Conservation (phyloP, 805 yeast species). For the Candida loeiensis region DNA sequence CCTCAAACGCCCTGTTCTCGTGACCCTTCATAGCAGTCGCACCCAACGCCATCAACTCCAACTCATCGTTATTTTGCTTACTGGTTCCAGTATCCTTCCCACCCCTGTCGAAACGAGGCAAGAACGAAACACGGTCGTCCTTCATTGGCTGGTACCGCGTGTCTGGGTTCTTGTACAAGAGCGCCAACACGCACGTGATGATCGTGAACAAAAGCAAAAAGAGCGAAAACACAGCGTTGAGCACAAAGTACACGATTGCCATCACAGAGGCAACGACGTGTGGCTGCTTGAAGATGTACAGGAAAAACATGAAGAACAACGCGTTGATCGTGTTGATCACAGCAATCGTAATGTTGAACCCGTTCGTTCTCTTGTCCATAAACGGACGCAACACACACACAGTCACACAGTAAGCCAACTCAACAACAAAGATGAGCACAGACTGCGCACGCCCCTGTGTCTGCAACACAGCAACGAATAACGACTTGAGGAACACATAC, state of each 20-base stretch:
- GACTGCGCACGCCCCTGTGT: conserved; percentile 78
- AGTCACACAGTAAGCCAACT: conserved; percentile 62
- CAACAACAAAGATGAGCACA: conserved; percentile 69
- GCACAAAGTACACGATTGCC: conserved; percentile 83
- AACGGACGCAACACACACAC: conserved; percentile 78
- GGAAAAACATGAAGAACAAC: conserved; percentile 83
- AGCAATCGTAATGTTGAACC: conserved; percentile 84
- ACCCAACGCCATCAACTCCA: conserved; percentile 72
- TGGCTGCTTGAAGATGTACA: conserved; percentile 78
- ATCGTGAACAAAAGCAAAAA: conserved; percentile 80
- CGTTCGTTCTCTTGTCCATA: conserved; percentile 92
- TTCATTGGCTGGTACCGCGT: conserved; percentile 93
- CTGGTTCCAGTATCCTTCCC: conserved; percentile 7
- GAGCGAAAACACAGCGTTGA: conserved; percentile 87
- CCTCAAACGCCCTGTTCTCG: conserved; percentile 36
- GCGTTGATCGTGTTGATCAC: conserved; percentile 79
- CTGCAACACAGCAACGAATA: conserved; percentile 86
- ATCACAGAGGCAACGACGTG: conserved; percentile 86
- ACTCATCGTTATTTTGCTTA: conserved; percentile 35
- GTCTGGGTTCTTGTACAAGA: conserved; percentile 89
- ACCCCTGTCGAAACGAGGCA: conserved; percentile 55
- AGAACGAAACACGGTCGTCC: conserved; percentile 95
- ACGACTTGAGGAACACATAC: conserved; percentile 69
- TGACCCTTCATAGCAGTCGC: conserved; percentile 66
- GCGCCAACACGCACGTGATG: conserved; percentile 79